Evolutionary conservation across 192 early-diverging fungal genomes (phyloP), one percentile per base, ranked within the genome.

Genomic region (Chytriomyces sp.): DNA sequence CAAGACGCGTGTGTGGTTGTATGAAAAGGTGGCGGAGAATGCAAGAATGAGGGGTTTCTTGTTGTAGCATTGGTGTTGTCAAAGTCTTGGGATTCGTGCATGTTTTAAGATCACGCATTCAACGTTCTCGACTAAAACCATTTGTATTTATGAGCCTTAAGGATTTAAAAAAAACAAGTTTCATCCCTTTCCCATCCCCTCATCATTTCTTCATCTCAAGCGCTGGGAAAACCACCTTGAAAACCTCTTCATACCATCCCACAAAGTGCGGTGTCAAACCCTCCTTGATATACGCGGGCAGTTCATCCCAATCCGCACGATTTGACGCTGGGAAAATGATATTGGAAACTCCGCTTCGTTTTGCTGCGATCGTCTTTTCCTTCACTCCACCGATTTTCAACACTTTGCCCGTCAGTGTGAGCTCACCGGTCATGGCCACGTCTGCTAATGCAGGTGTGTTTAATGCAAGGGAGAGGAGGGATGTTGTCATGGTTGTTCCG

Each of bases 311-410:
- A 79, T 99, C 97, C 10, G 92, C 86, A 67, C 87, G 75, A 73
- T 99, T 99, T 20, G 91, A 89, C 59, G 91, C 90, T n/a, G 97
- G 97, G 89, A 96, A 96, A 60, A 99, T 83, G 48, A 99, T 91
- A 26, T 88, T 91, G 71, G 88, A 93, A 24, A 99, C 94, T 6
- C 95, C 94, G 18, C 91, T 91, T 53, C 96, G 86, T 79, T 98
- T 96, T 69, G 97, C 97, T 6, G 97, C 97, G 83, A 99, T 98
- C 7, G 95, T 92, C 86, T 99, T 99, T 70, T 99, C 97, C 76
- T 96, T 96, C 45, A 99, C 83, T 26, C 97, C 97, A 44, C 97
- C 97, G 76, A 99, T 97, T 86, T 98, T 95, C 50, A 99, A 87
- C 48, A 99, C 92, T 72, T 97, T 96, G 45, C 97, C 97, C 0